A percentile compares a stretch with the other conserved stretches of the same genome.
Conservation (phyloP, 805 yeast genomes). For the Kuraishia molischiana region DNA sequence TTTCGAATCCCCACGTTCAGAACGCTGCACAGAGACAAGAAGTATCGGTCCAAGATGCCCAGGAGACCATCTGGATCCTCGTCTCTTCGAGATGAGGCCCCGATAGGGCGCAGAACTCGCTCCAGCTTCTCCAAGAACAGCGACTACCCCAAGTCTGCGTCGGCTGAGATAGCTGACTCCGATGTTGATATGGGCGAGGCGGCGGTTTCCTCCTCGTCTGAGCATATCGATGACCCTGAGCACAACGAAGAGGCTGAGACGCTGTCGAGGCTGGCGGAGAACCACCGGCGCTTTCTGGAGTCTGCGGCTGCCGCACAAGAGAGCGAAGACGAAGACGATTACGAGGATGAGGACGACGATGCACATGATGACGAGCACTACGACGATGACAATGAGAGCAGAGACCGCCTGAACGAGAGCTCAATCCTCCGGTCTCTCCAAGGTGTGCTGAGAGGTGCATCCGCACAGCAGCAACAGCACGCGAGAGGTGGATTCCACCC, state of each 20-base stretch:
- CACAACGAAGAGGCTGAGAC: slow-evolving; percentile 19
- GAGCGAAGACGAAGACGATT: slow-evolving; percentile 15
- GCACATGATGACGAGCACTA: slow-evolving; percentile 7
- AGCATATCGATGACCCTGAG: slow-evolving; percentile 8
- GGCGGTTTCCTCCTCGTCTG: too few species aligned
- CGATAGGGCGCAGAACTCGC: background rate
- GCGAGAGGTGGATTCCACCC: slow-evolving; percentile 4
- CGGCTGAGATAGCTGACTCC: background rate
- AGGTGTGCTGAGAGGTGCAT: slow-evolving; percentile 3
- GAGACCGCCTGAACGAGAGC: slow-evolving; percentile 4
- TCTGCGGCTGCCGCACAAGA: slow-evolving; percentile 8
- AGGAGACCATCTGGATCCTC: background rate
- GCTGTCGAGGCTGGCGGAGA: slow-evolving; percentile 29
- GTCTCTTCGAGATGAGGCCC: background rate
- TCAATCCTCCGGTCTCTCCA: background rate
- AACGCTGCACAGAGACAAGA: too few species aligned
- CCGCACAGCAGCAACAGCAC: slow-evolving; percentile 7
- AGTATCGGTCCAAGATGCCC: background rate
- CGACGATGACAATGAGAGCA: slow-evolving; percentile 7
- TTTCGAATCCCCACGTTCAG: too few species aligned
- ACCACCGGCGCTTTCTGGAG: slow-evolving; percentile 23
- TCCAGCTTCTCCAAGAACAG: background rate
- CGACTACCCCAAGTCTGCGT: background rate
- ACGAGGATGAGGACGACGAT: slow-evolving; percentile 9
- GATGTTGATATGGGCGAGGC: slow-evolving; percentile 2